Percentiles rank a stretch among this genome's conserved stretches.
Conservation (phyloP, 208 protist species). For the Cochliopodium minus region DNA sequence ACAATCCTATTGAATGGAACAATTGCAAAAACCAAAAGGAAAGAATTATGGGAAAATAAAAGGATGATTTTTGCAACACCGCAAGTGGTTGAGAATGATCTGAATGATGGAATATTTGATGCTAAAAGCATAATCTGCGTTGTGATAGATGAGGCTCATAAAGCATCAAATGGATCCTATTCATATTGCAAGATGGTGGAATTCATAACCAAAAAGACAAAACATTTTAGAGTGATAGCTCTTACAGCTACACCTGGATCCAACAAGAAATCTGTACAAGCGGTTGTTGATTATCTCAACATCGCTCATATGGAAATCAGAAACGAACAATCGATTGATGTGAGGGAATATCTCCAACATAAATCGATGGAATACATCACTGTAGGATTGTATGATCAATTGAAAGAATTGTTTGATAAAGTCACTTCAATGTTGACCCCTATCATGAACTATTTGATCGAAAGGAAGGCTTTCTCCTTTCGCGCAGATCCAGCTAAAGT, state of each 20-base stretch:
- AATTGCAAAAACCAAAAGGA: background rate
- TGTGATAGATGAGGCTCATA: slow-evolving; percentile 53
- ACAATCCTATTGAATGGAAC: slow-evolving; percentile 23
- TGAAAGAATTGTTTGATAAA: too few relatives aligned
- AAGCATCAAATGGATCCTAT: slow-evolving; percentile 30
- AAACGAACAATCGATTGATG: slow-evolving; percentile 30
- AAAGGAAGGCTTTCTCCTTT: too few relatives aligned
- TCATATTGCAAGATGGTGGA: slow-evolving; percentile 31
- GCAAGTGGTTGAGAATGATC: slow-evolving; percentile 36
- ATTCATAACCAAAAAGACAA: background rate
- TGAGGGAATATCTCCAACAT: slow-evolving; percentile 31
- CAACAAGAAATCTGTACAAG: slow-evolving; percentile 15
- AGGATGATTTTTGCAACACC: slow-evolving; percentile 50
- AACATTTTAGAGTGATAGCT: slow-evolving; percentile 36
- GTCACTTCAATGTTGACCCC: too few relatives aligned
- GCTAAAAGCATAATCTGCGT: slow-evolving; percentile 29
- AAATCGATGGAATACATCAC: too few relatives aligned
- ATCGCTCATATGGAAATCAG: slow-evolving; percentile 39
- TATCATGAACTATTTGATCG: too few relatives aligned
- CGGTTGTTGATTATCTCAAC: slow-evolving; percentile 35
- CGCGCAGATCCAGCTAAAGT: too few relatives aligned
- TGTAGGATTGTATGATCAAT: too few relatives aligned
- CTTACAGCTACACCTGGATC: slow-evolving; percentile 44
- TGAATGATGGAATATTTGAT: slow-evolving; percentile 13
- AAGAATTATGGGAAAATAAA: slow-evolving; percentile 24